Conservation (phyloP, 306 rosid genomes). For the Castanospermum australe region DNA sequence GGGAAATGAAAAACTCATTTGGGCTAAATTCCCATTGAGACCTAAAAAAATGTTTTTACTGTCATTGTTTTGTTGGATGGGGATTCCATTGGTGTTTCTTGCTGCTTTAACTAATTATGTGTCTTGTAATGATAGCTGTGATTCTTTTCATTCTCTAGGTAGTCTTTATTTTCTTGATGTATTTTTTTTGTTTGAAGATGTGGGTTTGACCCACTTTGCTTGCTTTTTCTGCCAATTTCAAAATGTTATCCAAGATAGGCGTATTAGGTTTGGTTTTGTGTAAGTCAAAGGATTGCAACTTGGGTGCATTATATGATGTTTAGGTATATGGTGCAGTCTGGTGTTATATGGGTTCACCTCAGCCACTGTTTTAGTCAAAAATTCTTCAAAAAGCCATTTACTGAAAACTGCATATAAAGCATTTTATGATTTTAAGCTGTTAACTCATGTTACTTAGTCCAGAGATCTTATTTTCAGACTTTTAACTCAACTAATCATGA, state of each 20-base stretch:
- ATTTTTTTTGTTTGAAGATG: neutral
- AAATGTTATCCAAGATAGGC: neutral
- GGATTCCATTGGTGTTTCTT: neutral
- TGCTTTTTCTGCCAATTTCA: too few species aligned
- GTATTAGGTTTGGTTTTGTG: neutral
- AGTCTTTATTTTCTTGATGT: neutral
- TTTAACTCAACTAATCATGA: neutral
- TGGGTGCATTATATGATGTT: neutral
- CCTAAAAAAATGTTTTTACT: neutral
- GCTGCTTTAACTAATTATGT: neutral
- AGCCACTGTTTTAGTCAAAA: neutral
- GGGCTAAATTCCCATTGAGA: neutral
- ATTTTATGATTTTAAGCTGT: conserved; percentile 17
- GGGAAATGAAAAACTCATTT: neutral
- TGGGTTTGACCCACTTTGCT: neutral
- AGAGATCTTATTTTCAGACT: neutral
- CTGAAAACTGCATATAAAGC: neutral
- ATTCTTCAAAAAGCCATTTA: neutral
- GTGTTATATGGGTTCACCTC: too few species aligned
- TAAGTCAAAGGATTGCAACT: neutral
- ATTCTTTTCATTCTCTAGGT: neutral
- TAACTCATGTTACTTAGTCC: neutral
- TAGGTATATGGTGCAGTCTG: too few species aligned
- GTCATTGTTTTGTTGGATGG: too few species aligned
- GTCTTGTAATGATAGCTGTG: neutral